Conservation (phyloP, 306 rosid genomes). For the Oxytropis ochrocephala region DNA sequence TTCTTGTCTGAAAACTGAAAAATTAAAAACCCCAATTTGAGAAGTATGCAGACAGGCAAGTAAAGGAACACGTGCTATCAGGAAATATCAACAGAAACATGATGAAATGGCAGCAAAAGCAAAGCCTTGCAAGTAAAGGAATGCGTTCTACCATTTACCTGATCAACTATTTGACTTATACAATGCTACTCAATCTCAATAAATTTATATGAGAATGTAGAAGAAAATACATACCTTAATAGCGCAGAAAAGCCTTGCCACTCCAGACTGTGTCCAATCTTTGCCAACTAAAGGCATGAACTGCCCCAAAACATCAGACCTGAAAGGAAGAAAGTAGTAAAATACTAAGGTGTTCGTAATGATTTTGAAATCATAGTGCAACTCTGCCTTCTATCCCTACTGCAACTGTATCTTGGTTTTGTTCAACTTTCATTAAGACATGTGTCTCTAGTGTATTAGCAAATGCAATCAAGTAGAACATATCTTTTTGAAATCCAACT, state of each 20-base stretch:
- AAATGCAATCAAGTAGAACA: not conserved
- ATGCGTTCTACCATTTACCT: too few relatives aligned
- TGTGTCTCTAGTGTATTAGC: not conserved
- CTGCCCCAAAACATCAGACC: constrained; percentile 98
- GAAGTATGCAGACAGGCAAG: not conserved
- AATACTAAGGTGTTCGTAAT: not conserved
- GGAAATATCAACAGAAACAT: not conserved
- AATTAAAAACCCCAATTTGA: not conserved
- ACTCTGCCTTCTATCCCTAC: not conserved
- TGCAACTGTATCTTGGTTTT: not conserved
- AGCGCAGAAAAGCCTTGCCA: constrained; percentile 83
- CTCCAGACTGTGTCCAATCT: constrained; percentile 96
- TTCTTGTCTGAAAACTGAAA: not conserved
- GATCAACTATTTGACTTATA: too few relatives aligned
- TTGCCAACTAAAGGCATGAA: constrained; percentile 98
- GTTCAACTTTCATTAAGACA: not conserved
- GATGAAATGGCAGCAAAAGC: not conserved
- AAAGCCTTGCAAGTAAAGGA: too few relatives aligned
- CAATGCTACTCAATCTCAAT: constrained; percentile 1
- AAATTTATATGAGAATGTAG: not conserved
- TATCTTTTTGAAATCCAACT: not conserved
- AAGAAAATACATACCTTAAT: constrained; percentile 53
- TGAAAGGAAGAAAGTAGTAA: constrained; percentile 23
- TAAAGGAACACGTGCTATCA: not conserved
- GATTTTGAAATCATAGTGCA: constrained; percentile 1